Evolutionary conservation across 2,329 filamentous ascomycete genomes (phyloP).

Genomic region (Aschersonia sp.): DNA sequence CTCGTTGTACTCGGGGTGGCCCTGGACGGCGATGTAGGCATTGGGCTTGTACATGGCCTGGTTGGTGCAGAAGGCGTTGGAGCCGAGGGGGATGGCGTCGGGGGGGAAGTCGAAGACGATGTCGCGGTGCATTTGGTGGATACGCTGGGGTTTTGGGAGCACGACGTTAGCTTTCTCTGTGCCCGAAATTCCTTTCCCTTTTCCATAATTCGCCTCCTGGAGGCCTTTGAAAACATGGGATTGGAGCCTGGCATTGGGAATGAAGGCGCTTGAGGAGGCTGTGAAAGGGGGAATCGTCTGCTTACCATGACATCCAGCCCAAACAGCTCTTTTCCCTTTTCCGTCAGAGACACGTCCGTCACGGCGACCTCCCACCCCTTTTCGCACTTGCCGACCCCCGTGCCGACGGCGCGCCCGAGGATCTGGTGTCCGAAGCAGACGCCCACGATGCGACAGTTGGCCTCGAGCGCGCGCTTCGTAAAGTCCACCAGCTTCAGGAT

Average conservation of each 20-base stretch:
- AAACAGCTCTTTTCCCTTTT: conserved; percentile 24
- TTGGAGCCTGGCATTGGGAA: no score
- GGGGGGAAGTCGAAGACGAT: conserved; percentile 24
- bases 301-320: conserved; percentile 17
- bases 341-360: conserved; percentile 22
- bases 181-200: neutral
- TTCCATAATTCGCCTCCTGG: neutral
- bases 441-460: conserved; percentile 36
- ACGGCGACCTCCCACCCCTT: conserved; percentile 31
- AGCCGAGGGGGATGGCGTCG: conserved; percentile 24
- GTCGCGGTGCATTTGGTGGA: conserved; percentile 34
- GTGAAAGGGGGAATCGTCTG: no score
- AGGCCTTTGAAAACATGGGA: no score
- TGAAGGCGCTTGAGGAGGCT: no score
- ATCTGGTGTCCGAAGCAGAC: conserved; percentile 36
- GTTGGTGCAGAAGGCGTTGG: conserved; percentile 23
- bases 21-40: conserved; percentile 26
- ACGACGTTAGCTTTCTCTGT: neutral
- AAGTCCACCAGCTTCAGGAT: conserved; percentile 27
- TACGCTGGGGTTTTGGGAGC: conserved; percentile 10
- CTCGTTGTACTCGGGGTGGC: conserved; percentile 30
- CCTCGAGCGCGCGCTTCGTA: conserved; percentile 15
- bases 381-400: conserved; percentile 20
- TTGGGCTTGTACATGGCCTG: conserved; percentile 27
- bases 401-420: conserved; percentile 25